Evolutionary conservation across 1,284 basidiomycete species (phyloP).

Genomic region (Athelia psychrophila): DNA sequence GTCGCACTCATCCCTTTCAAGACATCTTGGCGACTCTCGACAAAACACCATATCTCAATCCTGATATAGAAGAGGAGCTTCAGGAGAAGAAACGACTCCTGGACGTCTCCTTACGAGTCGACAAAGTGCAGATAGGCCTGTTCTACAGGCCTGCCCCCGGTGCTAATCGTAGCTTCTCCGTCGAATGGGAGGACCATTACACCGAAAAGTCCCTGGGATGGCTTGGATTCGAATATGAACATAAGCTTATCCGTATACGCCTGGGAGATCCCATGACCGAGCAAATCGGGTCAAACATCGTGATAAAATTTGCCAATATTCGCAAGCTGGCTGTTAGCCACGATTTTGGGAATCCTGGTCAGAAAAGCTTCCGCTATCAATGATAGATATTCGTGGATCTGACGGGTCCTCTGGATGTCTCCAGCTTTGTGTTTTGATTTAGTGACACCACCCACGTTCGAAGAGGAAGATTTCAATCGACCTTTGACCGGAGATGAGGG

Average conservation of each 20-base stretch:
- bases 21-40: conserved; percentile 34
- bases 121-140: conserved; percentile 60
- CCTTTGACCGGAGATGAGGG: conserved; percentile 36
- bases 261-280: conserved; percentile 56
- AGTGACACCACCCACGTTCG: conserved; percentile 57
- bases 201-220: conserved; percentile 42
- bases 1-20: conserved; percentile 14
- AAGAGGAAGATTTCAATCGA: conserved; percentile 55
- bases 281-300: conserved; percentile 44
- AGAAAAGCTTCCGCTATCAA: conserved; percentile 15
- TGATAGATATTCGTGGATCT: conserved; percentile 15
- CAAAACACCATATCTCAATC: conserved; percentile 62
- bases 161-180: conserved; percentile 48
- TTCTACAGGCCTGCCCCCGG: conserved; percentile 23
- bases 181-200: conserved; percentile 56
- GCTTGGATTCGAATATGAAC: conserved; percentile 60
- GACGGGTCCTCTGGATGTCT: conserved; percentile 6
- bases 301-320: conserved; percentile 56
- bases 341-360: conserved; percentile 36
- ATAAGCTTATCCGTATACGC: conserved; percentile 58
- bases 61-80: conserved; percentile 55
- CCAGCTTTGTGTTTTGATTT: conserved; percentile 66
- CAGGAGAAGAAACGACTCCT: conserved; percentile 43
- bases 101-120: conserved; percentile 46
- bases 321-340: conserved; percentile 28